These are phyloP conservation scores for Colletotrichum simmondsii DNA, from an alignment of 2,329 filamentous ascomycete species.

Conservation along the genomic window DNA sequence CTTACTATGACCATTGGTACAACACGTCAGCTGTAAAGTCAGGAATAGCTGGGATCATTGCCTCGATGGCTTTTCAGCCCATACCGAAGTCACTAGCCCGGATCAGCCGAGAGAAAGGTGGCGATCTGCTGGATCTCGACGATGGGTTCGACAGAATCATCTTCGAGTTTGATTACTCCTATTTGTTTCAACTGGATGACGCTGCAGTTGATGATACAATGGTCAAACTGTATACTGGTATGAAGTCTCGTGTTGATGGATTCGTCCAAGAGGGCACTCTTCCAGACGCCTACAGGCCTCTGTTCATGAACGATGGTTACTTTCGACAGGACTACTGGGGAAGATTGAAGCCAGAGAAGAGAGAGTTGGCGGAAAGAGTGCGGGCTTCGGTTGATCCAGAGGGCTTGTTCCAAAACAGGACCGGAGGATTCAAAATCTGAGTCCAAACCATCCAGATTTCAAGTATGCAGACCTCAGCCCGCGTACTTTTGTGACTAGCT, in stretches of 20 bases:
- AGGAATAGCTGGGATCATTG: slow-evolving; percentile 34
- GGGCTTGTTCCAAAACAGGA: slow-evolving; percentile 50
- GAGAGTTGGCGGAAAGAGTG: slow-evolving; percentile 47
- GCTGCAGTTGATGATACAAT: slow-evolving; percentile 46
- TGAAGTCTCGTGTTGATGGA: slow-evolving; percentile 41
- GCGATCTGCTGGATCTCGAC: slow-evolving; percentile 53
- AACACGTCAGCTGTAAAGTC: slow-evolving; percentile 39
- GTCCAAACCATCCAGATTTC: too few species aligned
- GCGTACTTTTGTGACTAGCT: too few species aligned
- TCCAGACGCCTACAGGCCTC: slow-evolving; percentile 49
- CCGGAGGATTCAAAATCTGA: slow-evolving; percentile 51
- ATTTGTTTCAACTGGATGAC: slow-evolving; percentile 42
- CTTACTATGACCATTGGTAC: slow-evolving; percentile 47
- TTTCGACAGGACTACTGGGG: slow-evolving; percentile 55
- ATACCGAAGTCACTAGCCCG: slow-evolving; percentile 48
- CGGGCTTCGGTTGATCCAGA: slow-evolving; percentile 49
- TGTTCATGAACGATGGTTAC: slow-evolving; percentile 57
- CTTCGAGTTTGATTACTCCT: slow-evolving; percentile 56
- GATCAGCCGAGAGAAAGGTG: slow-evolving; percentile 44
- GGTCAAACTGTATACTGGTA: slow-evolving; percentile 48
- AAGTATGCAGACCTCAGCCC: too few species aligned
- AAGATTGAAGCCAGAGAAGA: slow-evolving; percentile 47
- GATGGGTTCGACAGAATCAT: slow-evolving; percentile 51
- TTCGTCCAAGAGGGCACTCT: slow-evolving; percentile 47
- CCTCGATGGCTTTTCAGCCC: slow-evolving; percentile 51